Base-by-base conservation (phyloP, 768 basidiomycete genomes). In the Trametes cingulata region DNA sequence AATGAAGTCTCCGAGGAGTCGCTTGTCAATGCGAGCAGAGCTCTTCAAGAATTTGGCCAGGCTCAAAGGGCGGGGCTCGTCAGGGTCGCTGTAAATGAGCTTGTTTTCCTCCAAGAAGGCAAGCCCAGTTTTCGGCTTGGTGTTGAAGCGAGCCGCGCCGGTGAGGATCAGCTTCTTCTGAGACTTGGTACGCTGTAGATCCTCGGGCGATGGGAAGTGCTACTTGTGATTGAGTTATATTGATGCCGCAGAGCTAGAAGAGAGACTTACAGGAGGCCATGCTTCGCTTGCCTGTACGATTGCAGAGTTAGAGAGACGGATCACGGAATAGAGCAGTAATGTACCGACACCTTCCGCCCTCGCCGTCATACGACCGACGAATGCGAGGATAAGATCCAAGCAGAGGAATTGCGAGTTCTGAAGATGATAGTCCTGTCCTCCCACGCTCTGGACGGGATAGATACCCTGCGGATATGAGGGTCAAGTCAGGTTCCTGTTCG, bases 41-140 rank as follows among this genome's bases (percentile, higher is more conserved):
- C 79, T 85, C 75, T 95, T 95, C 59, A 99, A 75, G 71, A 98
- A 97, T 46, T 69, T 82, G 7, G 97, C 96, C 25, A 98, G 80
- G 65, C 88, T 91, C 50, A 79, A 80, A 3, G 81, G 71, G 55
- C 82, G 85, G 7, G 90, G 78, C 19, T 83, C 74, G 13, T 68
- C 54, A 2, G 68, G 65, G 61, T 91, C 85, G 5, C 79, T 74
- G 69, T 90, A 89, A 58, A 99, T 91, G 41, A 99, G 77, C n/a
- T 86, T 86, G 68, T 96, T 88, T 68, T 97, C 93, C 71, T 98
- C 94, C 36, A 98, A 79, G 75, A 93, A 98, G 2, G 92, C 82
- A 25, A 98, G 74, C 0, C 95, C 97, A 36, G 82, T 78, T 74
- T 96, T 98, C 0, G 97, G 95, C 74, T 98, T 98, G 14, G 82